Base-by-base conservation (phyloP, 345 rosid species). In the Firmiana major region DNA sequence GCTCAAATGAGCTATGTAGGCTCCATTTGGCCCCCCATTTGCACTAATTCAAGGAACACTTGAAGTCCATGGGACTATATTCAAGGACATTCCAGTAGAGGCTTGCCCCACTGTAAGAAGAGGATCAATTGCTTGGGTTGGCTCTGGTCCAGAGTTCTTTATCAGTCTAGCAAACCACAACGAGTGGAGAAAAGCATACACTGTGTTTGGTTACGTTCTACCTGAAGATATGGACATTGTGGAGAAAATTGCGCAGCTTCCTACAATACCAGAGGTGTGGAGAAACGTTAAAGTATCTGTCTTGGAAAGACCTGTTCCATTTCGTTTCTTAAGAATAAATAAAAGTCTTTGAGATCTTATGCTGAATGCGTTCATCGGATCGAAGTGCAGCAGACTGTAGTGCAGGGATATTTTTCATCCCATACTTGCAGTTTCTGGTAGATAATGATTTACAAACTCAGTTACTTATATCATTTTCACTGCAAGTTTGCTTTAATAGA, bases 51-150 rank as follows among this genome's bases (percentile, higher is more conserved):
- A 96, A 89, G 99, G 99, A 79, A 86, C 83, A 70, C 88, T 94
- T 16, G 93, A 94, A 75, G 92, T 90, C 12, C 88, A 90, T 49
- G 99, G 97, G 82, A 80, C 78, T 64, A 5, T 80, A 57, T 94
- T 94, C 77, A 77, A 76, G 60, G 83, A 81, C 21, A 86, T 94
- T 68, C 93, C 93, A 17, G 76, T 75, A 17, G 98, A 94, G 84
- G 87, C 28, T 42, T 88, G 97, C 79, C 95, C 94, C 16, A 82
- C 84, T 65, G 74, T 94, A 77, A 87, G 63, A 66, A 88, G 96
- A 80, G 99, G 99, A 69, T 90, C 97, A 9, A 91, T 96, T 22
- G 99, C 97, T 0, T 92, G 98, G 97, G 88, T 88, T 9, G 94
- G 91, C 60, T 86, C 94, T 1, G 97, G 97, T 3, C 98, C 99